Evolutionary conservation across 257 asterid species (phyloP).

Genomic region (Striga asiatica): DNA sequence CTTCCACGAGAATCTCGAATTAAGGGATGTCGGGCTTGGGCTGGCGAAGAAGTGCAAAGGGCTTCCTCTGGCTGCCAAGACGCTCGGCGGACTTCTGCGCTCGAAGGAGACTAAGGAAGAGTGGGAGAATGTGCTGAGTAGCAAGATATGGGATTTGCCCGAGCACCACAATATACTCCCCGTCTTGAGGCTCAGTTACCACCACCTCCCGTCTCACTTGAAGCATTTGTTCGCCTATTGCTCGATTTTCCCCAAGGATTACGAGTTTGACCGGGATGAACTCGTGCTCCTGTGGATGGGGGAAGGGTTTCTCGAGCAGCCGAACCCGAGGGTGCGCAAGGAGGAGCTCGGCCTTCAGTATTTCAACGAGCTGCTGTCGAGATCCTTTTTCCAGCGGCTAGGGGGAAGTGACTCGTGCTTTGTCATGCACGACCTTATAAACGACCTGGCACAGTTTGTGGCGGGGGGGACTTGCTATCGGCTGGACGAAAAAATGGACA

Average conservation of each 20-base stretch:
- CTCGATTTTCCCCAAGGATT: slow-evolving; percentile 34
- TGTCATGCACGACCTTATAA: slow-evolving; percentile 31
- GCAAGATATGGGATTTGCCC: slow-evolving; percentile 33
- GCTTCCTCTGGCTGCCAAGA: slow-evolving; percentile 39
- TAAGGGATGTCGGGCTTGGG: slow-evolving; percentile 4
- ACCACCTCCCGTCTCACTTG: slow-evolving; percentile 29
- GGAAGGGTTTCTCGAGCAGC: slow-evolving; percentile 25
- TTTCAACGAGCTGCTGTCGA: slow-evolving; percentile 25
- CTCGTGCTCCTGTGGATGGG: slow-evolving; percentile 30
- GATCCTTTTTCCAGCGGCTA: slow-evolving; percentile 28
- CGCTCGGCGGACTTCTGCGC: slow-evolving; percentile 33
- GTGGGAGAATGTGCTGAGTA: slow-evolving; percentile 25
- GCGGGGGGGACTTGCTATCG: slow-evolving; percentile 24
- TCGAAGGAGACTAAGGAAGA: slow-evolving; percentile 18
- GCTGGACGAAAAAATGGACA: slow-evolving; percentile 23
- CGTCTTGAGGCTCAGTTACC: slow-evolving; percentile 30
- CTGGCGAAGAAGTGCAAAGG: slow-evolving; percentile 29
- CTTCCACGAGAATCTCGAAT: not conserved
- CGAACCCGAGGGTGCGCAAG: slow-evolving; percentile 4
- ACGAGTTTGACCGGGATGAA: slow-evolving; percentile 24
- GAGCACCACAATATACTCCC: slow-evolving; percentile 23
- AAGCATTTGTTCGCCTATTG: slow-evolving; percentile 32
- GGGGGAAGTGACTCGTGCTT: slow-evolving; percentile 10
- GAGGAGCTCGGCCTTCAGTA: slow-evolving; percentile 23
- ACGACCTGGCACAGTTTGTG: slow-evolving; percentile 30